These are phyloP conservation scores for Sarocladium oryzae DNA, from an alignment of 2,329 filamentous ascomycete genomes.

Conservation along the genomic window DNA sequence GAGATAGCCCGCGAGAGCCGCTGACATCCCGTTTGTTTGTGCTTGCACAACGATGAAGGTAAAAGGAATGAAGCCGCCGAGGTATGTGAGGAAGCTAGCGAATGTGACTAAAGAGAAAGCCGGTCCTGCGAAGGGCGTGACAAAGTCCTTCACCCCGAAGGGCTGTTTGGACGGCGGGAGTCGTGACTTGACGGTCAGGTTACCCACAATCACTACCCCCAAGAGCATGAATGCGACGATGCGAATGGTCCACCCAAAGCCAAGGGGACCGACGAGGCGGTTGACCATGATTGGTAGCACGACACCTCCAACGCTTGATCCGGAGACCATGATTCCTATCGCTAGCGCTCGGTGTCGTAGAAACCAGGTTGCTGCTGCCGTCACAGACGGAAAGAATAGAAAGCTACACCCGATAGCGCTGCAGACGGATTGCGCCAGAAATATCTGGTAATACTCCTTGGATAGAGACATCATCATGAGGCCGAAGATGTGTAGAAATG, in stretches of 20 bases:
- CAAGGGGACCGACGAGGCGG: slow-evolving; percentile 1
- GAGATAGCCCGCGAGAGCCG: slow-evolving; percentile 44
- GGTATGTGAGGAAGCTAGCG: slow-evolving; percentile 20
- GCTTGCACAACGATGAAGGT: slow-evolving; percentile 43
- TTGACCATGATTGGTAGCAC: slow-evolving; percentile 23
- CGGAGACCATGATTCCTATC: slow-evolving; percentile 23
- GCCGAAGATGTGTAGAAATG: slow-evolving; percentile 24
- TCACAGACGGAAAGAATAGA: slow-evolving; percentile 23
- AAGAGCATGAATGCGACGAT: slow-evolving; percentile 3
- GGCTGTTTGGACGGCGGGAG: slow-evolving; percentile 2
- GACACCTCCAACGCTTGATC: slow-evolving; percentile 24
- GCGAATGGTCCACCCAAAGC: slow-evolving; percentile 6
- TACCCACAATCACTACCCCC: not conserved
- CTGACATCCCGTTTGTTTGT: not conserved
- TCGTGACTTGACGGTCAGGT: slow-evolving; percentile 3
- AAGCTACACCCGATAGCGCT: slow-evolving; percentile 21
- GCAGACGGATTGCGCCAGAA: slow-evolving; percentile 27
- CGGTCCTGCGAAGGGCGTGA: not conserved
- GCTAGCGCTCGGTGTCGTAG: slow-evolving; percentile 22
- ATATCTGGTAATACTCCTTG: slow-evolving; percentile 6
- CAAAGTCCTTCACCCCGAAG: not conserved
- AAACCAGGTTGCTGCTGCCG: slow-evolving; percentile 26
- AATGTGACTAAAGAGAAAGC: slow-evolving; percentile 13
- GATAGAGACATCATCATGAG: slow-evolving; percentile 34
- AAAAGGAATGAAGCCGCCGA: slow-evolving; percentile 25